Evolutionary conservation across 2,329 filamentous ascomycete genomes (phyloP).

Genomic region (Knufia fluminis): DNA sequence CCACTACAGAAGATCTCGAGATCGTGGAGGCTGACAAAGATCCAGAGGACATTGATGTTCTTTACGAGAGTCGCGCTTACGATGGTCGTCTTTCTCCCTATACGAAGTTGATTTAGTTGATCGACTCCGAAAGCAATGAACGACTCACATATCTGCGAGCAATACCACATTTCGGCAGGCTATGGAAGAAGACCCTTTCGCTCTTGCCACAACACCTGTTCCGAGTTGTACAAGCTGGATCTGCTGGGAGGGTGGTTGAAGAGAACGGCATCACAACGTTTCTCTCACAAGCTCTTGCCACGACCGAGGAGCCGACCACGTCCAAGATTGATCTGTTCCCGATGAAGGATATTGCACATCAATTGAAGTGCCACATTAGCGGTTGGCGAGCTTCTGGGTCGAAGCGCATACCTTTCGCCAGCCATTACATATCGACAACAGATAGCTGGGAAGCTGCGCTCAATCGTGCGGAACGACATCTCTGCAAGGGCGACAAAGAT

Average conservation of each 20-base stretch:
- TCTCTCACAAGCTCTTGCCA: background rate
- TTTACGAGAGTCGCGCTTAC: background rate
- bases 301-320: background rate
- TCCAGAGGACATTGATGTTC: background rate
- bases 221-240: background rate
- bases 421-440: slow-evolving; percentile 5
- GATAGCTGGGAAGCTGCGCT: background rate
- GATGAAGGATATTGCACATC: background rate
- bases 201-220: background rate
- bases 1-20: background rate
- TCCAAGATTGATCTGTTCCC: background rate
- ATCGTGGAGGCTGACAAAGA: background rate
- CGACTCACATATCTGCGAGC: background rate
- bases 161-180: background rate
- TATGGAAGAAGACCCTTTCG: background rate
- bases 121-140: background rate
- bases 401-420: background rate
- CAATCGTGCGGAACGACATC: background rate
- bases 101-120: background rate
- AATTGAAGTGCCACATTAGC: background rate
- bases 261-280: background rate
- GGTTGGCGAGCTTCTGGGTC: too few relatives aligned
- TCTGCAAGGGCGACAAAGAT: background rate
- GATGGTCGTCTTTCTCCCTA: background rate
- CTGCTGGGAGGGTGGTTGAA: background rate